These are phyloP conservation scores for Populus nigra DNA, from an alignment of 345 rosid genomes.

Conservation along the genomic window DNA sequence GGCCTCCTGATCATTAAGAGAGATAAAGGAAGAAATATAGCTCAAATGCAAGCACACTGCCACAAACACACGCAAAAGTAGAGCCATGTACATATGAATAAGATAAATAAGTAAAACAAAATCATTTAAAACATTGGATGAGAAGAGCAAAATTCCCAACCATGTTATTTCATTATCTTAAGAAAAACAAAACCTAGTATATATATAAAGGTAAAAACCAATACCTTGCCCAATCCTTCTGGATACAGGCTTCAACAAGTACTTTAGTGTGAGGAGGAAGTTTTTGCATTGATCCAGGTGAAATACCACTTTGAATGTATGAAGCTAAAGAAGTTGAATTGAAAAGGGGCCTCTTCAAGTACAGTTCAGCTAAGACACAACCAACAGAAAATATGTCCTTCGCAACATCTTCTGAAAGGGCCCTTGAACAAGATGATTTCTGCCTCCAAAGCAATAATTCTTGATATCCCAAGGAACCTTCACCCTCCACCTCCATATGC, in stretches of 20 bases:
- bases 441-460: constrained; percentile 71
- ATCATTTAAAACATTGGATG: not conserved
- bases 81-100: not conserved
- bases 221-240: constrained; percentile 69
- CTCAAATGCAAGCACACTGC: not conserved
- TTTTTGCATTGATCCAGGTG: constrained; percentile 58
- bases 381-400: constrained; percentile 80
- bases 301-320: constrained; percentile 46
- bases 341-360: constrained; percentile 70
- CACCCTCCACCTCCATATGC: constrained; percentile 53
- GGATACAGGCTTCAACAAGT: constrained; percentile 74
- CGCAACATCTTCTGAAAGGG: constrained; percentile 41
- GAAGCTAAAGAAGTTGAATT: constrained; percentile 57
- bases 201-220: not conserved
- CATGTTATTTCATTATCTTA: not conserved
- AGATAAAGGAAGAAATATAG: constrained; percentile 14
- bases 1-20: constrained; percentile 69
- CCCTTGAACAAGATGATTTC: constrained; percentile 37
- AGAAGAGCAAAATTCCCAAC: not conserved
- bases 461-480: constrained; percentile 56
- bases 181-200: not conserved
- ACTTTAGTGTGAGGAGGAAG: constrained; percentile 71
- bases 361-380: constrained; percentile 80
- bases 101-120: constrained; percentile 7
- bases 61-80: not conserved